A percentile compares a stretch with the other conserved stretches of the same genome.
Evolutionary conservation across 2,329 filamentous ascomycete genomes (phyloP).

Genomic region (Exophiala aquamarina): DNA sequence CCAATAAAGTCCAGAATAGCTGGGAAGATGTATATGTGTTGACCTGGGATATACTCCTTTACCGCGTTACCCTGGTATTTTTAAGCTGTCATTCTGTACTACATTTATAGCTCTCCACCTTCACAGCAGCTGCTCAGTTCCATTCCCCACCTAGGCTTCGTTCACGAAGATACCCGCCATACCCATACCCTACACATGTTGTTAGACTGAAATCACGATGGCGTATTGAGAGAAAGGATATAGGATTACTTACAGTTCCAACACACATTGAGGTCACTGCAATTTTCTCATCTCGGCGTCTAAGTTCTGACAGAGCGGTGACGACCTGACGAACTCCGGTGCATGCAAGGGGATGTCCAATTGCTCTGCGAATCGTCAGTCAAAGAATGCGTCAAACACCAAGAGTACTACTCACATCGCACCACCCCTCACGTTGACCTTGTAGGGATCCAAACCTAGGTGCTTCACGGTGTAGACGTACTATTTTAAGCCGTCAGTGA

Average conservation of each 20-base stretch:
- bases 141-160: too few relatives aligned
- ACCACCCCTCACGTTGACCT: slow-evolving; percentile 86
- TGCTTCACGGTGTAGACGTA: slow-evolving; percentile 65
- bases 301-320: slow-evolving; percentile 82
- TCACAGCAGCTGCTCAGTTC: too few relatives aligned
- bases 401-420: slow-evolving; percentile 62
- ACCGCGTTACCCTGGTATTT: too few relatives aligned
- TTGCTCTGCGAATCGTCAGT: slow-evolving; percentile 56
- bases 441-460: slow-evolving; percentile 58
- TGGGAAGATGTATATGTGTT: too few relatives aligned
- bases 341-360: slow-evolving; percentile 87
- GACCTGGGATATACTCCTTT: too few relatives aligned
- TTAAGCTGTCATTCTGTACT: too few relatives aligned
- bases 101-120: too few relatives aligned
- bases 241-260: too few relatives aligned
- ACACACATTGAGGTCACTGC: slow-evolving; percentile 93
- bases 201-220: too few relatives aligned
- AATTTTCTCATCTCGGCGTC: slow-evolving; percentile 73
- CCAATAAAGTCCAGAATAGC: too few relatives aligned
- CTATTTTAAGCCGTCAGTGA: background rate
- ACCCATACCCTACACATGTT: too few relatives aligned
- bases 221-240: slow-evolving; percentile 33
- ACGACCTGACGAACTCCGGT: slow-evolving; percentile 89
- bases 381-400: background rate
- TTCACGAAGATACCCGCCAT: slow-evolving; percentile 60